A percentile compares a stretch with the other conserved stretches of the same genome.
phyloP scores from a whole-genome alignment of 2,329 filamentous ascomycete species.

The Calonectria pseudoturangicola region DNA sequence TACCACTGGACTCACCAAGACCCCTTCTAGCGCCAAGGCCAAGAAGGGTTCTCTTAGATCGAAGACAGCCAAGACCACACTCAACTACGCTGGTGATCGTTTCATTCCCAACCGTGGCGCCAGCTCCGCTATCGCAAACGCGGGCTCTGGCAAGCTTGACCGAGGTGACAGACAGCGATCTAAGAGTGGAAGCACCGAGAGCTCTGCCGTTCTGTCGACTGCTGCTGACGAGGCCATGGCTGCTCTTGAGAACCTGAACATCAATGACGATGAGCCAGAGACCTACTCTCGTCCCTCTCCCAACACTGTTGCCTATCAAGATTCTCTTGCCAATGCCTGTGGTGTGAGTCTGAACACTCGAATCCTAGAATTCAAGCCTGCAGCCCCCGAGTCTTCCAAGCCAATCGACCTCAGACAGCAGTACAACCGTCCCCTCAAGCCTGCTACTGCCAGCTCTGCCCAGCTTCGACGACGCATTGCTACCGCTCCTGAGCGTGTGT shows the following conservation, averaged over 20 bases:
- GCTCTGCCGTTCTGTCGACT: constrained; percentile 84
- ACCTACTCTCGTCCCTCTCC: constrained; percentile 87
- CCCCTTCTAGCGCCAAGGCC: constrained; percentile 74
- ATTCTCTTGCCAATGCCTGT: constrained; percentile 91
- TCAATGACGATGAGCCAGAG: constrained; percentile 81
- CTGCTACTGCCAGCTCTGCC: constrained; percentile 82
- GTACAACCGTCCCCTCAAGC: constrained; percentile 96
- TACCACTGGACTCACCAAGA: constrained; percentile 83
- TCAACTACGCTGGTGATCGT: constrained; percentile 88
- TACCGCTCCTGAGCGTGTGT: constrained; percentile 94
- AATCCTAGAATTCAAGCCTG: constrained; percentile 98
- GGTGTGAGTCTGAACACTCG: constrained; percentile 95
- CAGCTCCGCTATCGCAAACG: constrained; percentile 90
- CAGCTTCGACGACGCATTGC: constrained; percentile 94
- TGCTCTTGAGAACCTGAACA: constrained; percentile 85
- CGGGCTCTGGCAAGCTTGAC: constrained; percentile 89
- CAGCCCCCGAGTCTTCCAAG: constrained; percentile 97
- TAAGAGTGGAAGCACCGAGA: constrained; percentile 82
- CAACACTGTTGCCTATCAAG: constrained; percentile 92
- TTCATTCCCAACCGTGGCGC: constrained; percentile 97
- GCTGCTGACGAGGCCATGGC: constrained; percentile 87
- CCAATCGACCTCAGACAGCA: constrained; percentile 97
- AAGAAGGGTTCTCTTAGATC: constrained; percentile 72
- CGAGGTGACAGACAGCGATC: constrained; percentile 80
- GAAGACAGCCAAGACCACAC: constrained; percentile 84